Conservation (phyloP, 768 basidiomycete genomes). For the Jaapia argillacea region DNA sequence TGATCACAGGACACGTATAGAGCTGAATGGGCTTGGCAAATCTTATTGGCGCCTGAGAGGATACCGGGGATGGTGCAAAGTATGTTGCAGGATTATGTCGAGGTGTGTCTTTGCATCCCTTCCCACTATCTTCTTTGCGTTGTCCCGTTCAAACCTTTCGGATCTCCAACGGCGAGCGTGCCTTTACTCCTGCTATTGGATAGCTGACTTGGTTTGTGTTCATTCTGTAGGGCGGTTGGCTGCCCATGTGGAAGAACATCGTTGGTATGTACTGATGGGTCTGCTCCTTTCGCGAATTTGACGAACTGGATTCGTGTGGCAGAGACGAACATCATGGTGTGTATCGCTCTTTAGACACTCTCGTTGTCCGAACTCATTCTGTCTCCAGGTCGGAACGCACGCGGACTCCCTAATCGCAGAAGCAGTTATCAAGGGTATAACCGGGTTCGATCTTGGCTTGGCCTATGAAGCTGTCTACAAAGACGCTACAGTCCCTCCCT, state of each 20-base stretch:
- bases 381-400: slow-evolving; percentile 56
- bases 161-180: too few relatives aligned
- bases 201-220: too few relatives aligned
- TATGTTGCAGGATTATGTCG: slow-evolving; percentile 70
- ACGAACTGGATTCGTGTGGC: not conserved
- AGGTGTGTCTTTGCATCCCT: slow-evolving; percentile 39
- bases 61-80: slow-evolving; percentile 66
- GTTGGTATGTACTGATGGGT: too few relatives aligned
- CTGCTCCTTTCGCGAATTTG: too few relatives aligned
- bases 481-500: slow-evolving; percentile 56
- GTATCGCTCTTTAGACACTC: not conserved
- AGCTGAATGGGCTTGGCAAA: slow-evolving; percentile 71
- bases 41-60: slow-evolving; percentile 70
- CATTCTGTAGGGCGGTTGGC: slow-evolving; percentile 59
- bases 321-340: slow-evolving; percentile 81
- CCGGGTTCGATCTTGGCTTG: slow-evolving; percentile 48
- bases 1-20: slow-evolving; percentile 64
- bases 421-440: slow-evolving; percentile 56
- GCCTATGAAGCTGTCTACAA: slow-evolving; percentile 73
- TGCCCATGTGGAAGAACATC: slow-evolving; percentile 89
- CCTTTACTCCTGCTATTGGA: too few relatives aligned
- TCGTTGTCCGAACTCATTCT: not conserved
- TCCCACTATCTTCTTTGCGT: not conserved
- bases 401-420: slow-evolving; percentile 72
- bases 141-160: not conserved